These are phyloP conservation scores for Xerocomus potaroensis DNA, from an alignment of 768 basidiomycete genomes.

Conservation along the genomic window DNA sequence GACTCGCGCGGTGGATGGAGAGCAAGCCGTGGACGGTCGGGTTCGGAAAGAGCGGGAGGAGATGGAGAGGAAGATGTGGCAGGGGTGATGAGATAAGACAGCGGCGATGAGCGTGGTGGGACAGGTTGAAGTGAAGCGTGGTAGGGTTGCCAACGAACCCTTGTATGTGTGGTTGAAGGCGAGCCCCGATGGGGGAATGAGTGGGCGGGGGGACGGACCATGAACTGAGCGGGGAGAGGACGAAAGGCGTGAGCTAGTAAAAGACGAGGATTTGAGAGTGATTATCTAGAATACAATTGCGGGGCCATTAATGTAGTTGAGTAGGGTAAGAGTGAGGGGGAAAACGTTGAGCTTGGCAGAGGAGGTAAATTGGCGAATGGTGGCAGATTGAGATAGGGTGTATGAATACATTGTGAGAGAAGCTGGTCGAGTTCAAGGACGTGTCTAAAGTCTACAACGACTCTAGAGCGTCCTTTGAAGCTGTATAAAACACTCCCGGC, in stretches of 20 bases:
- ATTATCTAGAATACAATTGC: conserved; percentile 35
- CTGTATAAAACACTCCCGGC: conserved; percentile 18
- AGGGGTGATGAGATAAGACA: conserved; percentile 54
- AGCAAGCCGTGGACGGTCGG: conserved; percentile 26
- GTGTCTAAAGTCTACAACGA: conserved; percentile 34
- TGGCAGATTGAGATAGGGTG: conserved; percentile 25
- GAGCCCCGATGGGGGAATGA: conserved; percentile 69
- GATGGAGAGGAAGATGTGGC: conserved; percentile 46
- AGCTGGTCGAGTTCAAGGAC: conserved; percentile 21
- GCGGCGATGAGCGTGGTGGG: conserved; percentile 32
- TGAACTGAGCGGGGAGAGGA: conserved; percentile 14
- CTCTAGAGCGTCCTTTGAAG: conserved; percentile 40
- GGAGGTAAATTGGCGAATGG: conserved; percentile 19
- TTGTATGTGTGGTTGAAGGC: conserved; percentile 55
- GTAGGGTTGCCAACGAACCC: conserved; percentile 83
- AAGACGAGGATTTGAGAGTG: conserved; percentile 13
- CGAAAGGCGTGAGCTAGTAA: conserved; percentile 3
- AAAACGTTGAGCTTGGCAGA: conserved; percentile 12
- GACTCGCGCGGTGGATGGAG: conserved; percentile 35
- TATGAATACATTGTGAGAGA: conserved; percentile 39
- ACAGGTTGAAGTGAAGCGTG: conserved; percentile 40
- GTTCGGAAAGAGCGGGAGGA: conserved; percentile 35
- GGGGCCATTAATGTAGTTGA: conserved; percentile 31
- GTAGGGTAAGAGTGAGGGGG: conserved; percentile 14
- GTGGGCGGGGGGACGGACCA: conserved; percentile 38